Evolutionary conservation across 306 rosid genomes (phyloP).

Genomic region (Lupinus albus): DNA sequence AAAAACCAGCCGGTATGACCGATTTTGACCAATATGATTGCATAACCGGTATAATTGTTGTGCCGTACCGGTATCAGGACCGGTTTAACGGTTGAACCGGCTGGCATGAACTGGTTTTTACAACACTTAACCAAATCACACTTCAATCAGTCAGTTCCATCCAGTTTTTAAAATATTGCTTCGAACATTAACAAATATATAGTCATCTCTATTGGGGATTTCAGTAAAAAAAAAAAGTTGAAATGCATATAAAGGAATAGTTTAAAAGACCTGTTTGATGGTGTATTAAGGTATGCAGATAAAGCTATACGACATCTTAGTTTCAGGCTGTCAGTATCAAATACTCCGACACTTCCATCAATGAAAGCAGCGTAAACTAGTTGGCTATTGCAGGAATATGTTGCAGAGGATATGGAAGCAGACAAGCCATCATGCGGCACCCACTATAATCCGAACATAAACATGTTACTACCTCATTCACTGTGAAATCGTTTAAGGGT

Average conservation of each 20-base stretch:
- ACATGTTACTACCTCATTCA: constrained; percentile 26
- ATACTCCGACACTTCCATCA: constrained; percentile 81
- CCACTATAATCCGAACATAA: constrained; percentile 61
- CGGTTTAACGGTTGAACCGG: too few species aligned
- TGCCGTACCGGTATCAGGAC: too few species aligned
- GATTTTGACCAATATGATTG: too few species aligned
- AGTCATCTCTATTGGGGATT: not conserved
- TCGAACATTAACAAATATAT: constrained; percentile 3
- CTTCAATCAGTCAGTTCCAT: not conserved
- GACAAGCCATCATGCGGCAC: constrained; percentile 62
- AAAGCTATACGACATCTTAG: constrained; percentile 72
- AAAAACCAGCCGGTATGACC: too few species aligned
- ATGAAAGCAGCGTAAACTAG: constrained; percentile 66
- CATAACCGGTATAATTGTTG: too few species aligned
- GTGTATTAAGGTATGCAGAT: constrained; percentile 57
- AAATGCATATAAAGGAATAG: not conserved
- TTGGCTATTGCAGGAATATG: constrained; percentile 73
- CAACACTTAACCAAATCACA: too few species aligned
- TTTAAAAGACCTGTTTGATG: constrained; percentile 52
- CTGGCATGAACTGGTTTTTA: too few species aligned
- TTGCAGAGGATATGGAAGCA: constrained; percentile 61
- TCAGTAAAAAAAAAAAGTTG: not conserved
- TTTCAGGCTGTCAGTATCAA: constrained; percentile 67
- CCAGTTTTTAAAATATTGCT: too few species aligned
- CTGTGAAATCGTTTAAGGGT: not conserved